Conservation (phyloP, 2,329 filamentous ascomycete genomes). For the Apiospora saccharicola region DNA sequence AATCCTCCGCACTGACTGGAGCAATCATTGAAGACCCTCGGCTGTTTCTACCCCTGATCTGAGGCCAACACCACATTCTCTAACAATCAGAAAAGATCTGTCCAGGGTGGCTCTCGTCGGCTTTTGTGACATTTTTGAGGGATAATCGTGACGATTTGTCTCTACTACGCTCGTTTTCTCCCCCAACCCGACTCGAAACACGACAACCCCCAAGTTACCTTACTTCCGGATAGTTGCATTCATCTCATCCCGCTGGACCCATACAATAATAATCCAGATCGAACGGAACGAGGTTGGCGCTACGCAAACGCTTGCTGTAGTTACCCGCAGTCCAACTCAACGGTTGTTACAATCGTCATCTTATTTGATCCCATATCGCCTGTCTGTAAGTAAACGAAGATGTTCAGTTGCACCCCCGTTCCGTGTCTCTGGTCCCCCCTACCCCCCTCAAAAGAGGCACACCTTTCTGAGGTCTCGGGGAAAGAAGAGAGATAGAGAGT, state of each 20-base stretch:
- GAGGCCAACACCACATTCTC: constrained; percentile 39
- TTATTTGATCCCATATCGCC: neutral
- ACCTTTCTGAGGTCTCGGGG: neutral
- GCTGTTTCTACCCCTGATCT: constrained; percentile 38
- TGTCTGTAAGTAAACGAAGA: constrained; percentile 8
- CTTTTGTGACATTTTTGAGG: constrained; percentile 26
- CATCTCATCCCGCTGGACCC: constrained; percentile 17
- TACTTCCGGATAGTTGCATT: constrained; percentile 6
- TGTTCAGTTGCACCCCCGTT: constrained; percentile 9
- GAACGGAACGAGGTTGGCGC: constrained; percentile 8
- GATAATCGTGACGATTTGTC: constrained; percentile 22
- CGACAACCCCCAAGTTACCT: neutral
- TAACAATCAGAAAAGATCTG: constrained; percentile 33
- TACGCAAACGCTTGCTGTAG: constrained; percentile 20
- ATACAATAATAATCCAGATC: constrained; percentile 3
- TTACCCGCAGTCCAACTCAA: constrained; percentile 14
- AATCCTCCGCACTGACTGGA: constrained; percentile 17
- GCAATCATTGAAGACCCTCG: constrained; percentile 34
- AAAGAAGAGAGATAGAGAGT: neutral
- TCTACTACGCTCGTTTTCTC: constrained; percentile 37
- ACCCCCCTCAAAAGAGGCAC: neutral
- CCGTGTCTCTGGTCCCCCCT: constrained; percentile 5
- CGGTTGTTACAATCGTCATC: constrained; percentile 11
- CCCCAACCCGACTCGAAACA: constrained; percentile 28
- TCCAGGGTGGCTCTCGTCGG: constrained; percentile 30